Evolutionary conservation across 352 stramenopile species (phyloP).

Genomic region (Globisporangium mamillatum): DNA sequence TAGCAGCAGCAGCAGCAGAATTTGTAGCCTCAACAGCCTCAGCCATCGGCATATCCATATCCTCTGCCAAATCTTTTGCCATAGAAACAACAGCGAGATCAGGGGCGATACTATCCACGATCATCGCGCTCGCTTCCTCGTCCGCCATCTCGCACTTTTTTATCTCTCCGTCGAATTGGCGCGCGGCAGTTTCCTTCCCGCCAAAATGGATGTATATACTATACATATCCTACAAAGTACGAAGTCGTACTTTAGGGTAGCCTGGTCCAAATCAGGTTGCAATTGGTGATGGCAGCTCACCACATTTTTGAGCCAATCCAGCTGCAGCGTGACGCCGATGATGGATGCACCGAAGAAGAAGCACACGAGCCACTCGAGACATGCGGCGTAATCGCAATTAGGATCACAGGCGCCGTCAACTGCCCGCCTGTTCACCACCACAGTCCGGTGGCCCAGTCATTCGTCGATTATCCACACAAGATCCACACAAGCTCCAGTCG

Average conservation of each 20-base stretch:
- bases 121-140: neutral
- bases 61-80: neutral
- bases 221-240: neutral
- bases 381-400: neutral
- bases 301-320: conserved; percentile 3
- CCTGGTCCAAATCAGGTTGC: neutral
- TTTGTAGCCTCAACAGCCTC: neutral
- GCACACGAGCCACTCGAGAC: neutral
- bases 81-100: neutral
- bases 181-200: conserved; percentile 12
- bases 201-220: conserved; percentile 10
- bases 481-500: neutral
- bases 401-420: neutral
- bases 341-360: neutral
- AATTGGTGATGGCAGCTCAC: neutral
- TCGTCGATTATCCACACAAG: neutral
- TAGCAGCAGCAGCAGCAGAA: neutral
- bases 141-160: conserved; percentile 2
- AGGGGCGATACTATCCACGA: neutral
- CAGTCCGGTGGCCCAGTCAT: neutral
- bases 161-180: conserved; percentile 1
- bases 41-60: neutral
- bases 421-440: neutral
- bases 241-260: neutral
- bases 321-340: neutral